Conservation (phyloP, 768 basidiomycete genomes). For the Lentinula sp. region DNA sequence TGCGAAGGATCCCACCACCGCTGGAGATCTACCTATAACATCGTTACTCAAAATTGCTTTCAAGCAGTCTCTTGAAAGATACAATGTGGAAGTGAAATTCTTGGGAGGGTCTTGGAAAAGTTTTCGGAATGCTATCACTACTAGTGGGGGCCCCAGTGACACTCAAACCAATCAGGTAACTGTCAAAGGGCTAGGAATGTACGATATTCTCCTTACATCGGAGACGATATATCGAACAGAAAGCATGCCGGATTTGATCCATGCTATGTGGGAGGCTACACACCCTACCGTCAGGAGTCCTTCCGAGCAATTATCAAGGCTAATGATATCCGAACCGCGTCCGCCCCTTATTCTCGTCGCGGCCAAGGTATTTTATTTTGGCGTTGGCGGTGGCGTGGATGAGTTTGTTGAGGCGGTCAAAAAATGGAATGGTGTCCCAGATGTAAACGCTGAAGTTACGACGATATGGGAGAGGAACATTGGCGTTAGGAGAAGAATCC, state of each 20-base stretch:
- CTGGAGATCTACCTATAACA: slow-evolving; percentile 64
- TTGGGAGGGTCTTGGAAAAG: slow-evolving; percentile 78
- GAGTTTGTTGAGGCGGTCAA: slow-evolving; percentile 61
- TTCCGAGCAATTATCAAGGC: not conserved
- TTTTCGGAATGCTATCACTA: slow-evolving; percentile 30
- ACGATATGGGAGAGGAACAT: slow-evolving; percentile 57
- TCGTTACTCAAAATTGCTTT: slow-evolving; percentile 63
- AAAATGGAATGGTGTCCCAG: slow-evolving; percentile 8
- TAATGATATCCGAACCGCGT: not conserved
- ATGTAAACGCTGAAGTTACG: slow-evolving; percentile 26
- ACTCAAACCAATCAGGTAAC: not conserved
- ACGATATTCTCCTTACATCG: slow-evolving; percentile 77
- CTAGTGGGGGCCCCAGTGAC: slow-evolving; percentile 13
- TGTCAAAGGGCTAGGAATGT: slow-evolving; percentile 17
- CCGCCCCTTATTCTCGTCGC: slow-evolving; percentile 64
- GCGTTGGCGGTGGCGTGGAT: slow-evolving; percentile 83
- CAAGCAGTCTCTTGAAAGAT: slow-evolving; percentile 42
- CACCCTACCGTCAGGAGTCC: not conserved
- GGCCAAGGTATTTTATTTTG: slow-evolving; percentile 91
- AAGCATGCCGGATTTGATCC: slow-evolving; percentile 55
- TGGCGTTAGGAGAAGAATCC: slow-evolving; percentile 73
- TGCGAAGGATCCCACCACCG: slow-evolving; percentile 22
- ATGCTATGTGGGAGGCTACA: slow-evolving; percentile 39
- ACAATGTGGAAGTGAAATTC: slow-evolving; percentile 61
- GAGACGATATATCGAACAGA: slow-evolving; percentile 86